Base-by-base conservation (phyloP, 805 yeast species). In the Cyberlindnera mycetangii region DNA sequence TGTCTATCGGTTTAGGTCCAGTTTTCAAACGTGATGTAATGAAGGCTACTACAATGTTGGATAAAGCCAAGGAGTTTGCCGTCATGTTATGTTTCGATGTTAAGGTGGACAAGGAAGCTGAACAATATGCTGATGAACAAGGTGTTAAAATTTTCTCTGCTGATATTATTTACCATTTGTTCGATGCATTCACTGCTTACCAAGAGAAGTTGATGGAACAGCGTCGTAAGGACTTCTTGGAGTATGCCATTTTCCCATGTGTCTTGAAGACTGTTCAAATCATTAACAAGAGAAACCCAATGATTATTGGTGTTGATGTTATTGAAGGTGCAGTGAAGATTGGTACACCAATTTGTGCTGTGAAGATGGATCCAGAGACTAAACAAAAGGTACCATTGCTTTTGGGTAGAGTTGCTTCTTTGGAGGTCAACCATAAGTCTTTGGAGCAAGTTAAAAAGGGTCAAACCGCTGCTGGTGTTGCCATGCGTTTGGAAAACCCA, bases 81-180 rank as follows among this genome's bases (percentile, higher is more conserved):
- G 85, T 92, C n/a, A 92, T 93, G 99, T 74, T 93, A 53, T 92
- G 98, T 78, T 93, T 93, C 69, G 99, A 93, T 75, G 99, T 93
- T 45, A 89, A 85, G 69, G 74, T 93, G 45, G 99, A 93, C 68
- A 92, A 87, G 67, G 99, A 93, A 68, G 99, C 99, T 41, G 97
- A 93, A 69, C 97, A 89, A 60, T 93, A 90, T 56, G 99, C 99
- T 39, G 85, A 79, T 50, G 97, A 93, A 66, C 92, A 92, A 61
- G 87, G 90, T 50, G 78, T 93, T 62, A 86, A 81, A 67, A 84
- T 93, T 53, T 93, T 93, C 81, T 86, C 85, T 60, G 99, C 99
- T 37, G 97, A 93, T 61, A 81, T 93, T 66, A 93, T 93, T 61
- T 93, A 93, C 68, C 99, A 93, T 66, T 75, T 93, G 74, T 93